These are phyloP conservation scores for Aspergillus sp. DNA, from an alignment of 2,329 filamentous ascomycete genomes.

Conservation along the genomic window DNA sequence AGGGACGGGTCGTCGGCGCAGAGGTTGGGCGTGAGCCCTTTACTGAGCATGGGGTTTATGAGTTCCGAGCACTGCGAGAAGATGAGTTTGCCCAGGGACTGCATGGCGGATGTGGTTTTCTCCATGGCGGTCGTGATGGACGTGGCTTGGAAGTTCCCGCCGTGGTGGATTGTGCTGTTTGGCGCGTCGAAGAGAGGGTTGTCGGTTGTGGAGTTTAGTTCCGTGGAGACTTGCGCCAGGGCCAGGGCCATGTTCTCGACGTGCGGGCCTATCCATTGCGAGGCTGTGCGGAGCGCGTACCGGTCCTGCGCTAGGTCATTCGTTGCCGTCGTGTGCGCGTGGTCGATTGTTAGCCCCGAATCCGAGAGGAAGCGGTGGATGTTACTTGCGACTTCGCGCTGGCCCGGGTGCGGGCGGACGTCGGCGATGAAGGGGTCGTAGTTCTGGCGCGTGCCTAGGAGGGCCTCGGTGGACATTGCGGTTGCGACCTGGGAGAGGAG, in stretches of 20 bases:
- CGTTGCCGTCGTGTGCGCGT: conserved; percentile 1
- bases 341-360: conserved; percentile 39
- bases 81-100: conserved; percentile 65
- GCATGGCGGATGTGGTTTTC: conserved; percentile 57
- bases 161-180: conserved; percentile 56
- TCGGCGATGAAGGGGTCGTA: conserved; percentile 63
- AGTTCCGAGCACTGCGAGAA: conserved; percentile 68
- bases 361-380: conserved; percentile 57
- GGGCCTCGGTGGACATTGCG: conserved; percentile 64
- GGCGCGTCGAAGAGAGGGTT: conserved; percentile 64
- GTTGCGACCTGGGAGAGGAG: conserved; percentile 63
- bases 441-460: conserved; percentile 61
- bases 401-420: conserved; percentile 64
- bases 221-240: conserved; percentile 59
- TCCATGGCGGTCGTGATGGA: conserved; percentile 68
- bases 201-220: conserved; percentile 70
- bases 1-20: conserved; percentile 57
- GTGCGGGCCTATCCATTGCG: conserved; percentile 71
- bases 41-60: conserved; percentile 63
- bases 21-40: conserved; percentile 67
- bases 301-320: conserved; percentile 62
- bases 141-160: conserved; percentile 71
- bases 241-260: conserved; percentile 67
- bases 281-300: conserved; percentile 66
- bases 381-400: conserved; percentile 61